Evolutionary conservation across 805 yeast species (phyloP), one percentile per base, ranked within the genome.

Genomic region (Sugiyamaella americana): DNA sequence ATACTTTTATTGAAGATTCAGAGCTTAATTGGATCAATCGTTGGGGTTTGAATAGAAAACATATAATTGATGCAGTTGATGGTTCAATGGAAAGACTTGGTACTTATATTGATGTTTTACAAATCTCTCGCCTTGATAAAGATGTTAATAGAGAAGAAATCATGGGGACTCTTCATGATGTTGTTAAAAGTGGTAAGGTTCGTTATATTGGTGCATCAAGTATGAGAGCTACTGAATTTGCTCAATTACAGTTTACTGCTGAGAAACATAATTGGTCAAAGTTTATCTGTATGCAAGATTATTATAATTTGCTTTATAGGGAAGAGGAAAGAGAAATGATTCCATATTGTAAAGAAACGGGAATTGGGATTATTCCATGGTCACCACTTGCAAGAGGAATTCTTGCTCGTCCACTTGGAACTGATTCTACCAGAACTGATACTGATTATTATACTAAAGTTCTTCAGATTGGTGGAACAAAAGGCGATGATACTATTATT

Each of bases 301-400:
- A 65, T 55, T 77, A 78, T 62, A 79, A 78, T 54, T 63, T 80
- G 51, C 43, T 79, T 2, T 66, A 74, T 51, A 66, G 86, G n/a
- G 84, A 79, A 56, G 84, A 80, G 46, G 86, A 80, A 58, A 62
- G 78, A n/a, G 85, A 80, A 56, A 65, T 78, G 71, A 74, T 70
- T 48, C 76, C 74, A 22, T 80, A 65, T 58, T 76, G 82, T 51
- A 62, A 73, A 18, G 66, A 64, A 41, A 72, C 73, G n/a, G 74
- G 74, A 10, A 74, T 81, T 35, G 82, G 80, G 1, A 46, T 79
- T 17, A 69, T 78, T 44, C 85, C 85, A 5, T 80, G 79, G 78
- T 73, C 80, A 6, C 84, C 84, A 32, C 61, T 69, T 47, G 80
- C 79, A 4, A 62, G 75, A 50, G 85, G 85, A 6, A 23, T 73